Conservation (phyloP, 2,329 filamentous ascomycete species). For the Cordyceps cateniannulata region DNA sequence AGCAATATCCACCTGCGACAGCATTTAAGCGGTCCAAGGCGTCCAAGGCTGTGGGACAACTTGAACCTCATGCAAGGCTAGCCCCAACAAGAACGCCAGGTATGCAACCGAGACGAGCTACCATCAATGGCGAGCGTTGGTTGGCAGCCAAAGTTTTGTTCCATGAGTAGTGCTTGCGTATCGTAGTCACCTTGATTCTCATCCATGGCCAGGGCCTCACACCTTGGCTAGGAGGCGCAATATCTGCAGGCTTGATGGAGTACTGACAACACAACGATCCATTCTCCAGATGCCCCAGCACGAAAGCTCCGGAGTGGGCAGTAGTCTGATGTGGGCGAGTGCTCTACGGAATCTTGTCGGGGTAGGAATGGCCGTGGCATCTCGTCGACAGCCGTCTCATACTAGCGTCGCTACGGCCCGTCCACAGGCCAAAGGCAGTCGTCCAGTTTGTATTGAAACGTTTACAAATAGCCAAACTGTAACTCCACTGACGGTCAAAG, state of each 20-base stretch:
- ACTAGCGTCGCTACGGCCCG: conserved; percentile 11
- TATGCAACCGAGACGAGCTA: not conserved
- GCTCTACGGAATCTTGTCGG: not conserved
- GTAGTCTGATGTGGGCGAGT: not conserved
- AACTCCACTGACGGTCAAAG: not conserved
- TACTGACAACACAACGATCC: not conserved
- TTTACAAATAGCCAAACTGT: not conserved
- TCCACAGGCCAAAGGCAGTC: not conserved
- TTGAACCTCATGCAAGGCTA: not conserved
- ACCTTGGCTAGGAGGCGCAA: not conserved
- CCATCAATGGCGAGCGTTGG: not conserved
- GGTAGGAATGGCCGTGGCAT: not conserved
- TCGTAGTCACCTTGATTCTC: conserved; percentile 1
- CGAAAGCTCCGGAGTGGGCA: not conserved
- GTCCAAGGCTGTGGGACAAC: not conserved
- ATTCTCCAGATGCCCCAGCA: not conserved
- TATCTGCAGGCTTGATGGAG: not conserved
- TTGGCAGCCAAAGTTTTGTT: not conserved
- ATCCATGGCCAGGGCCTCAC: not conserved
- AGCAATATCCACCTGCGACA: not conserved
- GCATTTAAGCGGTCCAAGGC: not conserved
- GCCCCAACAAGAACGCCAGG: not conserved
- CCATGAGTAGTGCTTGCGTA: not conserved
- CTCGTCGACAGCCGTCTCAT: conserved; percentile 7
- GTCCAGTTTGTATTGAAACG: not conserved